Evolutionary conservation across 768 basidiomycete genomes (phyloP), one percentile per base, ranked within the genome.

Genomic region (Baorangia bicolor): DNA sequence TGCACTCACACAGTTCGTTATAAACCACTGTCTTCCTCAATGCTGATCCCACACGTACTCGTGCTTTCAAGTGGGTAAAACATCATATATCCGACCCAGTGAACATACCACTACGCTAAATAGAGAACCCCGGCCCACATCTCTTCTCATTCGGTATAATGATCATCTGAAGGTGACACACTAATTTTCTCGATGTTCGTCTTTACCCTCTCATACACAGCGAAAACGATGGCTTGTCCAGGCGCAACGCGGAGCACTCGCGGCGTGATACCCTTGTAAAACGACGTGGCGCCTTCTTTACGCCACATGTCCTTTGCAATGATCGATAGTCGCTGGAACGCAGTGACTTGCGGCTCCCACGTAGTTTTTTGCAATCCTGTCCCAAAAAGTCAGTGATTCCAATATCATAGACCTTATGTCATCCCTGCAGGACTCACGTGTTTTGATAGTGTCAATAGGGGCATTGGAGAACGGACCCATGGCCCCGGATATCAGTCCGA

Each of bases 401-500:
- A 20, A n/a, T 38, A 23, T 28, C 42, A 23, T 21, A 12, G 8
- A 14, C 37, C 35, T 38, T 27, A 34, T 21, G 34, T 21, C 39
- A 43, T 34, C 11, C 31, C 16, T 9, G n/a, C 31, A 25, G 0
- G 1, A 57, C 88, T 63, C 71, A 88, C 93, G 91, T 55, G 96
- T 98, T 74, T 97, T 98, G 65, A 96, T 94, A 12, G 90, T 92
- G 71, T 93, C 92, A 50, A 94, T 90, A 1, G 95, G 96, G 13
- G 97, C 97, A 68, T 99, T 98, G 14, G 94, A 95, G 72, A 98
- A 94, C 14, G 97, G 97, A 5, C 97, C 97, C 88, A 95, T 94
- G 2, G 97, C 97, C 48, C 97, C 97, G 44, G 93, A 96, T 64
- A 99, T 85, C 56, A 98, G 79, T 49, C 97, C 97, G 55, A 98